Base-by-base conservation (phyloP, 768 basidiomycete genomes). In the Leucocoprinus leucothites region DNA sequence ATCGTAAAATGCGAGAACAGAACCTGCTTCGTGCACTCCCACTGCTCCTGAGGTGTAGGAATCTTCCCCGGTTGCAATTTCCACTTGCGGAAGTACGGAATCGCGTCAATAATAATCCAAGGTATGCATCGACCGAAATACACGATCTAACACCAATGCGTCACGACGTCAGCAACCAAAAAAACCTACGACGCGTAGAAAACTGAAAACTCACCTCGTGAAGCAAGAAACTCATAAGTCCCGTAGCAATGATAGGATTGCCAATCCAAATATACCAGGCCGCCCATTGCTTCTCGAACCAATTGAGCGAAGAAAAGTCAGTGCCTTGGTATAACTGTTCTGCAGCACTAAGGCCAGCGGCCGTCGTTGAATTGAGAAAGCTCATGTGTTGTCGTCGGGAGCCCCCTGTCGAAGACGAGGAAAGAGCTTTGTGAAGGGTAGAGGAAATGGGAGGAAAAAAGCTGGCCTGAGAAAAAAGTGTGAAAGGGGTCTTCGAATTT, bases 71-170 rank as follows among this genome's bases (percentile, higher is more conserved):
- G 86, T 67, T 98, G 96, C 3, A 98, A 77, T 70, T 98, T 98
- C 91, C 91, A 98, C 71, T 82, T 79, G 45, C 82, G 81, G 75
- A 98, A 99, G 75, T 93, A 98, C 1, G 94, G 94, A 31, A 94
- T 91, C 1, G 85, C 75, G 71, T 99, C 97, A 67, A 98, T 87
- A 71, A 97, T 89, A 62, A 98, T 88, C 92, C 94, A 97, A 0
- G 95, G 97, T 16, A 98, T 69, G 60, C 87, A 87, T 21, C 97
- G 89, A 36, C 96, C 97, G 65, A 99, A 99, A 75, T 99, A 99
- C 8, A 98, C 92, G 64, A 94, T 71, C 95, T 97, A 58, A 2
- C n/a, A n/a, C n/a, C n/a, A n/a, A n/a, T n/a, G n/a, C n/a, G n/a
- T n/a, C n/a, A 24, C 11, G 43, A 28, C 22, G 26, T 45, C 19